These are phyloP conservation scores for Starmerella ratchasimensis DNA, from an alignment of 805 yeast genomes.

Conservation along the genomic window DNA sequence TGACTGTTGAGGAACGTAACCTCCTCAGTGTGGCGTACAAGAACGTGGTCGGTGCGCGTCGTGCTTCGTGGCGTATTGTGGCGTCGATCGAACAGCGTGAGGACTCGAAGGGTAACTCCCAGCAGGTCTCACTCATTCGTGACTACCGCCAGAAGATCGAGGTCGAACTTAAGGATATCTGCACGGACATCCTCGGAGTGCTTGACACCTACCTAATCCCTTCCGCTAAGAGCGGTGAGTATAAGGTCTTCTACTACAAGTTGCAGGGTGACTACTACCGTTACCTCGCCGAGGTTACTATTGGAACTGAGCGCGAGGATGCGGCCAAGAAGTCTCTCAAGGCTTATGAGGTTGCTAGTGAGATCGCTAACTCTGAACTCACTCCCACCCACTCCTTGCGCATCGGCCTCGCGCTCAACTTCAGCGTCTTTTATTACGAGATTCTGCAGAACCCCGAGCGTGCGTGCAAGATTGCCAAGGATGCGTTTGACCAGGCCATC, in stretches of 20 bases:
- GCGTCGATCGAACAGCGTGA: conserved; percentile 98
- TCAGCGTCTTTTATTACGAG: conserved; percentile 97
- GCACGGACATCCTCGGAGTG: conserved; percentile 85
- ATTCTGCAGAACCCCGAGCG: conserved; percentile 96
- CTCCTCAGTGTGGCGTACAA: conserved; percentile 94
- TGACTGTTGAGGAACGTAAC: conserved; percentile 96
- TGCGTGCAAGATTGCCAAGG: conserved; percentile 98
- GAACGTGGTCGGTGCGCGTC: conserved; percentile 97
- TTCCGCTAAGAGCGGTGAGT: conserved; percentile 92
- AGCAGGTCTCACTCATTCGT: conserved; percentile 78
- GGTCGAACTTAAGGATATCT: conserved; percentile 82
- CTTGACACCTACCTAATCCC: conserved; percentile 84
- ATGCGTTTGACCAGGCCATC: conserved; percentile 98
- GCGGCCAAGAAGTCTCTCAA: conserved; percentile 91
- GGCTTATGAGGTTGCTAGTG: conserved; percentile 93
- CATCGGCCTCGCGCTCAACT: conserved; percentile 94
- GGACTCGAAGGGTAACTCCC: conserved; percentile 90
- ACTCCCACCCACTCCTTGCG: conserved; percentile 99
- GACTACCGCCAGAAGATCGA: conserved; percentile 94
- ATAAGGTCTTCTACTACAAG: conserved; percentile 96
- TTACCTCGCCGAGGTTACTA: conserved; percentile 94
- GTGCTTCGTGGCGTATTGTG: conserved; percentile 99
- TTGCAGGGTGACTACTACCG: conserved; percentile 99
- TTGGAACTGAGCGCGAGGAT: conserved; percentile 81
- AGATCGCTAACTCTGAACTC: conserved; percentile 93